Conservation (phyloP, 192 early-diverging fungal genomes). For the Entrophospora sp. region DNA sequence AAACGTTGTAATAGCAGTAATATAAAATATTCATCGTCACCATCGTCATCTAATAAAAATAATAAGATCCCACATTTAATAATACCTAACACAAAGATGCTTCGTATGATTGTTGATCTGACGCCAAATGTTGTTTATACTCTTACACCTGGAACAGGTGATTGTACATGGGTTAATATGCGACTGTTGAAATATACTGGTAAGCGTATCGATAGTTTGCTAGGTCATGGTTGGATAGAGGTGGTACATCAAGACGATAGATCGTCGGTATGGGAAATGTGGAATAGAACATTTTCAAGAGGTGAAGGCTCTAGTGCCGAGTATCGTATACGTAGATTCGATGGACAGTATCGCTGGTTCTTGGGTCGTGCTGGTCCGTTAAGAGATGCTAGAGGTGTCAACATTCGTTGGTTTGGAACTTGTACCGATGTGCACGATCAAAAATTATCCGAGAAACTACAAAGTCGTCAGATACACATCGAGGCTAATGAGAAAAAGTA, state of each 20-base stretch:
- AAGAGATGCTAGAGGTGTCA: conserved; percentile 39
- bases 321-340: conserved; percentile 42
- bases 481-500: conserved; percentile 53
- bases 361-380: conserved; percentile 42
- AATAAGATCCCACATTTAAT: background rate
- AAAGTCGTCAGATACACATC: conserved; percentile 39
- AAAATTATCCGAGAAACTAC: conserved; percentile 34
- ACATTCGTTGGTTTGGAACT: conserved; percentile 50
- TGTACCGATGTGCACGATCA: conserved; percentile 52
- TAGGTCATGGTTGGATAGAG: conserved; percentile 39
- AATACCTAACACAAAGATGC: conserved; percentile 34
- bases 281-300: conserved; percentile 36
- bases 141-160: conserved; percentile 34
- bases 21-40: background rate
- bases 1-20: no score
- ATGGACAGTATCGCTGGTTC: conserved; percentile 48
- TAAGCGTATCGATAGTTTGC: conserved; percentile 24
- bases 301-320: conserved; percentile 44
- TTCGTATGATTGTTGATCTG: conserved; percentile 44
- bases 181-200: conserved; percentile 44
- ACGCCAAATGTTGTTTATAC: conserved; percentile 48
- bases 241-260: conserved; percentile 44
- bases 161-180: conserved; percentile 46
- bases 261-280: conserved; percentile 26
- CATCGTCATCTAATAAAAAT: background rate